A percentile compares a stretch with the other conserved stretches of the same genome.
Evolutionary conservation across 2,329 filamentous ascomycete species (phyloP).

Genomic region (Coniochaeta sp.): DNA sequence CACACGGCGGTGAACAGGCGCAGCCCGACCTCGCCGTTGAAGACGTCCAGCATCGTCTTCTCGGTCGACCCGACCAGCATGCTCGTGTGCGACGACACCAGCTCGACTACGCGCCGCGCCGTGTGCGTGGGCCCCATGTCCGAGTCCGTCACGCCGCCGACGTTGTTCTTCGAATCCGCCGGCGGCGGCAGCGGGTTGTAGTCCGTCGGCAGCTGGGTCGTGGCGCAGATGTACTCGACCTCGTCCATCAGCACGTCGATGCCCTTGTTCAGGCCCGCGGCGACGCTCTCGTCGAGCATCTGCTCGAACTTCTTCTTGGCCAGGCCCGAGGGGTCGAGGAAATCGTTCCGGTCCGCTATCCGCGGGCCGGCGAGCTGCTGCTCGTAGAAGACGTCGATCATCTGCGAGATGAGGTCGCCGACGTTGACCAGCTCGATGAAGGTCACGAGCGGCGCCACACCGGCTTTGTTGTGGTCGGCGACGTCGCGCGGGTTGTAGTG

Average conservation of each 20-base stretch:
- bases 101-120: slow-evolving; percentile 71
- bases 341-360: slow-evolving; percentile 88
- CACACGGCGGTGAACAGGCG: slow-evolving; percentile 86
- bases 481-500: slow-evolving; percentile 86
- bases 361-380: slow-evolving; percentile 81
- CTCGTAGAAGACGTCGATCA: slow-evolving; percentile 98
- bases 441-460: slow-evolving; percentile 85
- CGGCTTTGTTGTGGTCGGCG: slow-evolving; percentile 60
- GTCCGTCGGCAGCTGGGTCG: slow-evolving; percentile 77
- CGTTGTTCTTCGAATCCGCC: slow-evolving; percentile 28
- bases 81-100: slow-evolving; percentile 80
- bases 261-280: slow-evolving; percentile 91
- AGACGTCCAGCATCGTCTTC: slow-evolving; percentile 96
- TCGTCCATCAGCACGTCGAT: slow-evolving; percentile 98
- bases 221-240: slow-evolving; percentile 90
- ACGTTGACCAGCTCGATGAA: slow-evolving; percentile 98
- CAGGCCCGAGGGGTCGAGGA: slow-evolving; percentile 81
- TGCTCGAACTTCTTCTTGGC: slow-evolving; percentile 99
- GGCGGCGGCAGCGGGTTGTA: slow-evolving; percentile 63
- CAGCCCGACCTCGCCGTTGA: slow-evolving; percentile 94
- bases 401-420: slow-evolving; percentile 94
- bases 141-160: slow-evolving; percentile 29
- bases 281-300: slow-evolving; percentile 95
- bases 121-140: slow-evolving; percentile 73
- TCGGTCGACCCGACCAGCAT: slow-evolving; percentile 95